Base-by-base conservation (phyloP, 495 filamentous ascomycete genomes). In the Penicillium macrosclerotiorum region DNA sequence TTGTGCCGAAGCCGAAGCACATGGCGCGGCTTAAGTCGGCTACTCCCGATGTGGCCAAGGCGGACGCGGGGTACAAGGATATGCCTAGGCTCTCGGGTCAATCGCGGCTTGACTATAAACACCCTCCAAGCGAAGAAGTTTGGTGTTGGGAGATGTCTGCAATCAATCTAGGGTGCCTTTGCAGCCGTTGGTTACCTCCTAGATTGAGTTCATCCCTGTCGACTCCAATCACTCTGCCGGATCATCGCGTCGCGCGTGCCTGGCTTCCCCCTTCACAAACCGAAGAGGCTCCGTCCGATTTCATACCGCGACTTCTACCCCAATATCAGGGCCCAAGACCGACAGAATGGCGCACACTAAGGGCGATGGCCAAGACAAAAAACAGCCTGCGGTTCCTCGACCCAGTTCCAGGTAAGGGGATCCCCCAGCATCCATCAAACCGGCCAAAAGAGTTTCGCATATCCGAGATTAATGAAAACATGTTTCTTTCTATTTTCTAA, bases 321-420 rank as follows among this genome's bases (percentile, higher is more conserved):
- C 35, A 26, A 13, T 37, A 12, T 31, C 37, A 47, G 27, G 44
- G 22, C 12, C 41, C 3, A 42, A 42, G 32, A 17, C 17, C 19
- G 38, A n/a, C 29, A 43, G 20, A 49, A 65, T 40, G 64, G 55
- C 59, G 24, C 49, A 13, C 27, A n/a, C 42, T 43, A 57, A 58
- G 34, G 32, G 25, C 9, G 30, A 36, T 24, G 44, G 46, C 8
- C 54, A 50, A 7, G 42, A 49, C 22, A 62, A 67, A 37, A 55
- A 52, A 33, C 30, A 46, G 30, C 56, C 59, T 4, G 52, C 66
- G 9, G 37, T 64, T 11, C 59, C 72, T 9, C 47, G 68, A 36
- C 72, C 72, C 6, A 75, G 69, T 47, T 61, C 60, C 8, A 64
- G 60, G 52, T 58, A 14, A 43, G 46, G 14, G 23, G n/a, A 20